phyloP scores from a whole-genome alignment of 495 filamentous ascomycete species.

The Massariosphaeria phaeospora region DNA sequence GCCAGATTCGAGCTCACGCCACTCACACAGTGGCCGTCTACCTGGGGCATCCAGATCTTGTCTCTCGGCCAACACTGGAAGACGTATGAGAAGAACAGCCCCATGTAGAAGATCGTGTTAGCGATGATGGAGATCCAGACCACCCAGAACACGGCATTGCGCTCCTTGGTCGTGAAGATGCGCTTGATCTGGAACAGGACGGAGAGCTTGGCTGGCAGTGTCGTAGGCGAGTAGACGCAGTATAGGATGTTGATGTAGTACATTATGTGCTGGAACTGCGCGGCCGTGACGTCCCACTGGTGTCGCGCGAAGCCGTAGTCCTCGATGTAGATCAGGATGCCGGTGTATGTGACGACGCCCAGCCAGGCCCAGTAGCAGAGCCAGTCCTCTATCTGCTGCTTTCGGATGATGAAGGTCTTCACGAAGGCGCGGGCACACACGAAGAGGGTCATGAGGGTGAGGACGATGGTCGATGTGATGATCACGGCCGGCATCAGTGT shows the following conservation, averaged over 20 bases:
- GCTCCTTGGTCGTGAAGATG: constrained; percentile 4
- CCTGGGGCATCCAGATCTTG: neutral
- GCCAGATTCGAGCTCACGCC: neutral
- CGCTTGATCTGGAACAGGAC: constrained; percentile 15
- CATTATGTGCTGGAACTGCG: neutral
- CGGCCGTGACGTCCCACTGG: neutral
- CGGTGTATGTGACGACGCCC: constrained; percentile 1
- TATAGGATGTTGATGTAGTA: constrained; percentile 2
- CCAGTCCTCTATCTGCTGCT: constrained; percentile 1
- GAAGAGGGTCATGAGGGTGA: neutral
- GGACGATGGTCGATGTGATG: neutral
- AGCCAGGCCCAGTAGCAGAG: constrained; percentile 3
- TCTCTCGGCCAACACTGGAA: constrained; percentile 12
- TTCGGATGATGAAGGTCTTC: neutral
- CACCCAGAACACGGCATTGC: constrained; percentile 1
- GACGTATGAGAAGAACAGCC: constrained; percentile 5
- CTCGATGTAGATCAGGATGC: neutral
- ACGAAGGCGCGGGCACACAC: neutral
- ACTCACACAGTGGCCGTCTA: constrained; percentile 3
- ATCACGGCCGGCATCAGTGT: neutral
- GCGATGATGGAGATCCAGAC: constrained; percentile 1
- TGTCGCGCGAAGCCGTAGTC: neutral
- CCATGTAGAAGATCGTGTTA: neutral
- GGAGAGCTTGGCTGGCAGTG: constrained; percentile 3
- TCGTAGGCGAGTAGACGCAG: neutral